These are phyloP conservation scores for Oryza brachyantha DNA, from an alignment of 176 grass and related monocot species.

Conservation along the genomic window DNA sequence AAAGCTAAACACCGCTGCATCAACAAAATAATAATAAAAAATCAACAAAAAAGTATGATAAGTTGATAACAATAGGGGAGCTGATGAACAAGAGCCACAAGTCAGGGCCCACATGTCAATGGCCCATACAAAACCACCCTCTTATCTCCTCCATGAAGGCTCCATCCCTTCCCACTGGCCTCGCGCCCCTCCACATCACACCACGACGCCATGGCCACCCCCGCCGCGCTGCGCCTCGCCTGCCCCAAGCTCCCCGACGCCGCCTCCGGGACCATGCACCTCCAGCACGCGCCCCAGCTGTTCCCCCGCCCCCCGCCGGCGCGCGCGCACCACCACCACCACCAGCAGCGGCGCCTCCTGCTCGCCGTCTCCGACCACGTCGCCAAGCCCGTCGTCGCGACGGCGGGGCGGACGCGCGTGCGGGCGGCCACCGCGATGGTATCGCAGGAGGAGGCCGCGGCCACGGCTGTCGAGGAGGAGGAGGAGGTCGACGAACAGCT, in stretches of 20 bases:
- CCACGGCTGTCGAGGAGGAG: constrained; percentile 42
- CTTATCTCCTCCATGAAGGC: constrained; percentile 35
- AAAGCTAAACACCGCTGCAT: too few relatives aligned
- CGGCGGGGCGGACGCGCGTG: neutral
- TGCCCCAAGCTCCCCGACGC: constrained; percentile 13
- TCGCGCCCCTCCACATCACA: constrained; percentile 57
- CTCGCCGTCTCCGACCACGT: constrained; percentile 4
- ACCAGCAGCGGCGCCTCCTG: neutral
- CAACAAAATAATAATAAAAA: neutral
- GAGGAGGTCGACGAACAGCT: neutral
- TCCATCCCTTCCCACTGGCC: constrained; percentile 43
- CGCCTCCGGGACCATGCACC: neutral
- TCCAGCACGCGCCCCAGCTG: constrained; percentile 12
- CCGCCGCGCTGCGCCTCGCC: constrained; percentile 19
- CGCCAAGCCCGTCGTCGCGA: neutral
- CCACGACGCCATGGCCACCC: constrained; percentile 20
- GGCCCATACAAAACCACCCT: neutral
- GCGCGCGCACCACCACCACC: neutral
- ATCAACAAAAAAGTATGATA: neutral
- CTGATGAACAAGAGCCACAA: neutral
- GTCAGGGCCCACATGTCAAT: constrained; percentile 16
- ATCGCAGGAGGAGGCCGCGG: constrained; percentile 54
- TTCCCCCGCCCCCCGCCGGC: constrained; percentile 20
- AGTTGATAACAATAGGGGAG: neutral
- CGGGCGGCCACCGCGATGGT: constrained; percentile 19